These are phyloP conservation scores for Pseudocercospora cruenta DNA, from an alignment of 2,329 filamentous ascomycete genomes.

Conservation along the genomic window DNA sequence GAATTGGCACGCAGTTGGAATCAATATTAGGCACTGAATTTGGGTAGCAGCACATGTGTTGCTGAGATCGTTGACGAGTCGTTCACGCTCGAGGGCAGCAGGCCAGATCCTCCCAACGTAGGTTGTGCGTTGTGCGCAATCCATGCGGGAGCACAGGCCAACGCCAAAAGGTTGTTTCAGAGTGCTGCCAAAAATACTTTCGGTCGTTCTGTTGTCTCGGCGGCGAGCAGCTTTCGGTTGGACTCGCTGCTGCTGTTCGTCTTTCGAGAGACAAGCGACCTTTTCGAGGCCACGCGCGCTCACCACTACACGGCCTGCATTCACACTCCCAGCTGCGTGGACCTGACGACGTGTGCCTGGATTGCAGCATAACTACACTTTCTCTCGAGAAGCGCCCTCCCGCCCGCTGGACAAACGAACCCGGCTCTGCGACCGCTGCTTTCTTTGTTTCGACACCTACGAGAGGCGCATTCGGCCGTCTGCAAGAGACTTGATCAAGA, in stretches of 20 bases:
- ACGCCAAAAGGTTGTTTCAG: background rate
- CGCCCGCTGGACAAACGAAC: background rate
- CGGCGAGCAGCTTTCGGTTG: background rate
- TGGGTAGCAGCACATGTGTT: background rate
- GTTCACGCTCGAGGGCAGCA: background rate
- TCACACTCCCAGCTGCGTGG: background rate
- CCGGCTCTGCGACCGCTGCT: conserved; percentile 5
- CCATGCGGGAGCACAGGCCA: background rate
- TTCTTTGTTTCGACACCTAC: conserved; percentile 22
- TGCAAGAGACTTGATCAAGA: conserved; percentile 24
- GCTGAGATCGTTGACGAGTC: background rate
- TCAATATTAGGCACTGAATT: background rate
- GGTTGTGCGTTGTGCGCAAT: background rate
- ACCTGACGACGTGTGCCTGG: conserved; percentile 1
- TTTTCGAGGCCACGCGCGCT: background rate
- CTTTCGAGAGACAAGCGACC: background rate
- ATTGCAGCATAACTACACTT: background rate
- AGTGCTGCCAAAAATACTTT: background rate
- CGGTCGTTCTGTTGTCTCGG: conserved; percentile 1
- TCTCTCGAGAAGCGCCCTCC: background rate
- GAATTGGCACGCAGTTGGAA: background rate
- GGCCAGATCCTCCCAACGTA: background rate
- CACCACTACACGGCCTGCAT: background rate
- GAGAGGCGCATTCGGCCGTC: conserved; percentile 25
- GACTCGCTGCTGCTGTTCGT: background rate